Base-by-base conservation (phyloP, 768 basidiomycete species). In the Phaeotremella fagi region DNA sequence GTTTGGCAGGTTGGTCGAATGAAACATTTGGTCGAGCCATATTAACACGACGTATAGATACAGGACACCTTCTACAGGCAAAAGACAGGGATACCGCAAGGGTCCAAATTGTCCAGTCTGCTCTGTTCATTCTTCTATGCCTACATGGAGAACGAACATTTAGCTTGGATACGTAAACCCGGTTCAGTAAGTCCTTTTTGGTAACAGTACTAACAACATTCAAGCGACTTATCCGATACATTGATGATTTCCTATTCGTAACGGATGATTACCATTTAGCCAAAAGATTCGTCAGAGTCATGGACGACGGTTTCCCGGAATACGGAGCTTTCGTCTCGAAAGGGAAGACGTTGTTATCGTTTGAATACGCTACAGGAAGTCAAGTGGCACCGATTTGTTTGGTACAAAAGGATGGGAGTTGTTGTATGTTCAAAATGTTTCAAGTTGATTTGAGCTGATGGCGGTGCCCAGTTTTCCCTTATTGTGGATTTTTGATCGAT, bases 121-220 rank as follows among this genome's bases (percentile, higher is more conserved):
- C 76, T 99, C 1, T 99, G 95, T 71, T 86, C 87, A n/a, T 63
- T 92, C 74, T 95, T 89, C 71, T 99, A 97, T 61, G 92, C 90
- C 4, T 85, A 94, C 66, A 78, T 99, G 55, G 95, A 98, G 73
- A 80, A 76, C 26, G 76, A 66, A 5, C 72, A 75, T 33, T 83
- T 86, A 7, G 50, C 58, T 2, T 79, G 75, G 57, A 80, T 80
- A 1, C 68, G 80, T 3, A 82, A 85, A 46, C 74, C 77, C 0
- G 72, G 81, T 33, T 85, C 83, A 52, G 91, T 94, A 68, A 47
- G 86, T 72, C 5, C 3, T 9, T 11, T 33, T 14, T 20, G 4
- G 2, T 31, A 16, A 23, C 16, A 23, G 50, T 11, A 18, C 4
- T 31, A 22, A 33, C 11, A 26, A 18, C 14, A 5, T 4, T 24